phyloP scores from a whole-genome alignment of 2,329 filamentous ascomycete genomes.

The Phyllosticta citrichinensis region DNA sequence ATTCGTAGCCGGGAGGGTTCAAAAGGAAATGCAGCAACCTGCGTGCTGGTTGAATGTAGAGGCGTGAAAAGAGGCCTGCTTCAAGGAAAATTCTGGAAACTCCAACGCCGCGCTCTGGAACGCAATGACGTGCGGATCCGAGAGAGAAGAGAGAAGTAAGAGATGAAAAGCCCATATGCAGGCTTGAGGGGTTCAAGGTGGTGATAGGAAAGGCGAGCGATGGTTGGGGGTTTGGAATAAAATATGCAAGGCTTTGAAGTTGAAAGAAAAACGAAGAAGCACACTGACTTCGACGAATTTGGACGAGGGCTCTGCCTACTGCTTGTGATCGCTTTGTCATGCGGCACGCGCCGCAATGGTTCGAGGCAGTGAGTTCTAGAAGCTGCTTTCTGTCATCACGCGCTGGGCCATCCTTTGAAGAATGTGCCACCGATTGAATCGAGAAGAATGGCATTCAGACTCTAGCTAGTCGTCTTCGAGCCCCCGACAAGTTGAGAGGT shows the following conservation, averaged over 20 bases:
- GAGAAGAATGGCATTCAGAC: not conserved
- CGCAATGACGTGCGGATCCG: not conserved
- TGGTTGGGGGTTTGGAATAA: not conserved
- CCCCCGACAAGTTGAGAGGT: not conserved
- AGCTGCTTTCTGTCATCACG: not conserved
- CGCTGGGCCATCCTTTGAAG: not conserved
- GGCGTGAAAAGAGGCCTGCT: conserved; percentile 1
- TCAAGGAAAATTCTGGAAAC: not conserved
- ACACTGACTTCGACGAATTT: not conserved
- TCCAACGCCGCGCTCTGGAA: conserved; percentile 8
- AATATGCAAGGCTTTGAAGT: not conserved
- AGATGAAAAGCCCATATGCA: not conserved
- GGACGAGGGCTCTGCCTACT: not conserved
- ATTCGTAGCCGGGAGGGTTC: not conserved
- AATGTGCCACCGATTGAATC: not conserved
- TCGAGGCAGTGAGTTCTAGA: not conserved
- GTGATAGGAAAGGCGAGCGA: not conserved
- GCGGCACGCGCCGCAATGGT: not conserved
- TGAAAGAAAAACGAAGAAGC: not conserved
- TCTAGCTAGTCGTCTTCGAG: not conserved
- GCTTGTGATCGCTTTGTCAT: not conserved
- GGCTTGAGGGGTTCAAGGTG: not conserved
- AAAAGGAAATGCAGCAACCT: not conserved
- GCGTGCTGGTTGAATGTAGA: not conserved
- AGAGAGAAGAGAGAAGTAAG: not conserved